phyloP scores from a whole-genome alignment of 163 green algal species.

The Scenedesmus sp. region DNA sequence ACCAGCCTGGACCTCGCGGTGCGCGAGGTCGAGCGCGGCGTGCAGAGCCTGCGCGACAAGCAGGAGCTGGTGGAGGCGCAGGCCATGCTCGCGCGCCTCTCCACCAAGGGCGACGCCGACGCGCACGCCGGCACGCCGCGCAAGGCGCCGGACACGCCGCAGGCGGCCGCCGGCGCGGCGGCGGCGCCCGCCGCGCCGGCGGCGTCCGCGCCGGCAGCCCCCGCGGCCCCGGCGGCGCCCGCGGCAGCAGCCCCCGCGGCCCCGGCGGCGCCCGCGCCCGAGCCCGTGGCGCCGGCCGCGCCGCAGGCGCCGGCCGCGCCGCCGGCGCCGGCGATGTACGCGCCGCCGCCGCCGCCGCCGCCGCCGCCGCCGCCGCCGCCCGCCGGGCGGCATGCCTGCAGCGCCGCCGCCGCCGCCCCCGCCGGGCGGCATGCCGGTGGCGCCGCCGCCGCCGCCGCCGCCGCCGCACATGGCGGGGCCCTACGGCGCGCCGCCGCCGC shows the following conservation, averaged over 20 bases:
- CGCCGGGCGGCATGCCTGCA: constrained; percentile 4
- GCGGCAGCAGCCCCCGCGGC: constrained; percentile 16
- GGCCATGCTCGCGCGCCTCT: constrained; percentile 56
- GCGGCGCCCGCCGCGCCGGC: not conserved
- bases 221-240: not conserved
- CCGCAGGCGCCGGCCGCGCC: constrained; percentile 16
- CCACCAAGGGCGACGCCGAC: not conserved
- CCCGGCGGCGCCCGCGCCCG: not conserved
- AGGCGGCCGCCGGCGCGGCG: constrained; percentile 14
- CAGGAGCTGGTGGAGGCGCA: constrained; percentile 68
- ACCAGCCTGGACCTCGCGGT: constrained; percentile 60
- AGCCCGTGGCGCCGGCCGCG: not conserved
- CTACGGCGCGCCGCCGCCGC: constrained; percentile 36
- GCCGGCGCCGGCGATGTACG: constrained; percentile 1
- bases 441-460: not conserved
- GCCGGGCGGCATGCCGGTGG: not conserved
- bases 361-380: constrained; percentile 9
- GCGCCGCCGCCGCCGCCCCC: constrained; percentile 2
- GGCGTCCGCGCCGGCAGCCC: not conserved
- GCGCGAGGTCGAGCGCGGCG: constrained; percentile 64
- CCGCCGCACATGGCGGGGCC: not conserved
- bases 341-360: constrained; percentile 4
- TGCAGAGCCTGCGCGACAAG: constrained; percentile 65
- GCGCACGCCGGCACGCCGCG: not conserved
- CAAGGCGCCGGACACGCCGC: constrained; percentile 14